Percentiles rank a stretch among this genome's conserved stretches.
Evolutionary conservation across 106 monocot species (phyloP).

Genomic region (Dendrobium nobile): DNA sequence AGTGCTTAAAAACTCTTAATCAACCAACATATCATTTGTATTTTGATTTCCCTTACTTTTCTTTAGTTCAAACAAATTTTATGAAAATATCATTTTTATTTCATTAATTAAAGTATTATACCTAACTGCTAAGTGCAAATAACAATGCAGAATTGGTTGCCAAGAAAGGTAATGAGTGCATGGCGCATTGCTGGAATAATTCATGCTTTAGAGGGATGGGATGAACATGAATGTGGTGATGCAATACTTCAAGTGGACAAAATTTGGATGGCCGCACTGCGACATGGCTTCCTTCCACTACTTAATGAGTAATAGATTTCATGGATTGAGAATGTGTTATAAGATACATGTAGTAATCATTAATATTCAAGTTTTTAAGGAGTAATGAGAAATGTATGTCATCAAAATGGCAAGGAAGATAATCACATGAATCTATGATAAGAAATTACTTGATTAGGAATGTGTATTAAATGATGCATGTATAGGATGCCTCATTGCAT

Average conservation of each 20-base stretch:
- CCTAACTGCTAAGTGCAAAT: not conserved
- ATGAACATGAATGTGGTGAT: conserved; percentile 39
- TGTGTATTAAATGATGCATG: not conserved
- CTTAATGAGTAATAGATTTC: not conserved
- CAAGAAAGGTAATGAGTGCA: conserved; percentile 61
- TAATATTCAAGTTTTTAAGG: not conserved
- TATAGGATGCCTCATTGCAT: not conserved
- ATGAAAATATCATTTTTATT: not conserved
- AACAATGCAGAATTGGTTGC: conserved; percentile 26
- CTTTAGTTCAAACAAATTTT: not conserved
- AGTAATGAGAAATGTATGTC: not conserved
- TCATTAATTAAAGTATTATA: not conserved
- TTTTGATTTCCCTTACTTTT: not conserved
- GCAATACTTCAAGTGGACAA: conserved; percentile 25
- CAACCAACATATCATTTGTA: not conserved
- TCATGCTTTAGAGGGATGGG: conserved; percentile 49
- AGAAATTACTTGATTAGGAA: not conserved
- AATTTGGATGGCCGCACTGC: conserved; percentile 36
- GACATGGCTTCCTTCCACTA: conserved; percentile 35
- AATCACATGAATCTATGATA: not conserved
- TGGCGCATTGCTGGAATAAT: conserved; percentile 53
- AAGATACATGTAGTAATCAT: not conserved
- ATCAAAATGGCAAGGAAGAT: not conserved
- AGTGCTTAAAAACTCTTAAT: not conserved
- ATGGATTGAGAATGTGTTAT: not conserved